A percentile compares a stretch with the other conserved stretches of the same genome.
Conservation (phyloP, 192 early-diverging fungal genomes). For the Dimargaris cristalligena region DNA sequence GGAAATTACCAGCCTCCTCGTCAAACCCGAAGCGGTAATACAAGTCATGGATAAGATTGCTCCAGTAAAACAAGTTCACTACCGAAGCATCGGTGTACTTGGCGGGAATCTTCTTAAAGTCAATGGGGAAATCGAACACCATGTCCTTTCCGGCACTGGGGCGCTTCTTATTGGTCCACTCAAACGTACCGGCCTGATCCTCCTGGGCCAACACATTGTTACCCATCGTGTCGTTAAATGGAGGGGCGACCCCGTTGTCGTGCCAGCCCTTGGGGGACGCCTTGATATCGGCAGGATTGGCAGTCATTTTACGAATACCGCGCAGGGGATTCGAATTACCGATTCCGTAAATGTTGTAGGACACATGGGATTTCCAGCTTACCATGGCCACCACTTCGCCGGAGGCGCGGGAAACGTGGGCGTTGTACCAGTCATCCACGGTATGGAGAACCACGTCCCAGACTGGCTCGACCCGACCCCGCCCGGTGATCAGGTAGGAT, state of each 20-base stretch:
- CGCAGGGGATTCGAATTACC: conserved; percentile 62
- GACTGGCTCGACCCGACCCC: conserved; percentile 41
- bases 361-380: conserved; percentile 63
- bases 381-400: conserved; percentile 49
- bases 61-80: conserved; percentile 32
- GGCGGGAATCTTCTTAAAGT: conserved; percentile 27
- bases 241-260: conserved; percentile 32
- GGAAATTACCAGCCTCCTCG: conserved; percentile 36
- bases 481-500: conserved; percentile 43
- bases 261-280: conserved; percentile 64
- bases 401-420: conserved; percentile 37
- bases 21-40: conserved; percentile 30
- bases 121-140: conserved; percentile 59
- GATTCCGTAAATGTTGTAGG: conserved; percentile 65
- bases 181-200: conserved; percentile 51
- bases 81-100: conserved; percentile 30
- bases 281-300: conserved; percentile 29
- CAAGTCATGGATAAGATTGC: conserved; percentile 37
- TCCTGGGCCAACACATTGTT: conserved; percentile 88
- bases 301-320: conserved; percentile 33
- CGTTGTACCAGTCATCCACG: conserved; percentile 64
- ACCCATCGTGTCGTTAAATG: conserved; percentile 41
- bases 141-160: conserved; percentile 36
- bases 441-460: conserved; percentile 70
- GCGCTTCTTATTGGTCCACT: conserved; percentile 60